phyloP scores from a whole-genome alignment of 1,139 yeast species.

The Kluyveromyces marxianus region DNA sequence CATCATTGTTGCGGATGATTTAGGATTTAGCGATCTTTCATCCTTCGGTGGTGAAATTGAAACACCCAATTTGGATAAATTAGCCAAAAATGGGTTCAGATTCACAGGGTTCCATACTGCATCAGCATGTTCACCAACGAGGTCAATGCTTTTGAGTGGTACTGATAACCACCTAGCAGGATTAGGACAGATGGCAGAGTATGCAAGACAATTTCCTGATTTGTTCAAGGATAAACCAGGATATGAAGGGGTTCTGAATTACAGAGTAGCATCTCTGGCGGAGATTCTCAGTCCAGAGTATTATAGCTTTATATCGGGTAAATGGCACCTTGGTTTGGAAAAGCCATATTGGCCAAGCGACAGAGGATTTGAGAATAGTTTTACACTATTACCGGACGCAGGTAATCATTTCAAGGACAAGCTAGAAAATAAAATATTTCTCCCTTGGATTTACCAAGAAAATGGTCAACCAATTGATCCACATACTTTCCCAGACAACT shows the following conservation, averaged over 20 bases:
- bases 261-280: constrained; percentile 45
- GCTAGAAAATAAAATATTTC: constrained; percentile 30
- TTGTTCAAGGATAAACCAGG: constrained; percentile 43
- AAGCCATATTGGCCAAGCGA: constrained; percentile 45
- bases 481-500: constrained; percentile 35
- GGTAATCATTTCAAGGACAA: constrained; percentile 50
- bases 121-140: constrained; percentile 57
- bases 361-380: constrained; percentile 46
- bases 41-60: constrained; percentile 54
- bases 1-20: constrained; percentile 54
- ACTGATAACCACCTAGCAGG: constrained; percentile 59
- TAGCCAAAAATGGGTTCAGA: constrained; percentile 41
- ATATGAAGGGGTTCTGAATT: constrained; percentile 50
- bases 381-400: constrained; percentile 49
- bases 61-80: constrained; percentile 44
- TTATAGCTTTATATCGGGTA: constrained; percentile 46
- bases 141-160: constrained; percentile 55
- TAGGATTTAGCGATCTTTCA: constrained; percentile 52
- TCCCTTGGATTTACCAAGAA: constrained; percentile 21
- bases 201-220: constrained; percentile 34
- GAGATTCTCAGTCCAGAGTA: constrained; percentile 45
- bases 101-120: constrained; percentile 58
- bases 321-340: constrained; percentile 50
- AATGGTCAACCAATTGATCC: constrained; percentile 18
- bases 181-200: constrained; percentile 53